A percentile compares a stretch with the other conserved stretches of the same genome.
Conservation (phyloP, 805 yeast genomes). For the Teunomyces funiuensis region DNA sequence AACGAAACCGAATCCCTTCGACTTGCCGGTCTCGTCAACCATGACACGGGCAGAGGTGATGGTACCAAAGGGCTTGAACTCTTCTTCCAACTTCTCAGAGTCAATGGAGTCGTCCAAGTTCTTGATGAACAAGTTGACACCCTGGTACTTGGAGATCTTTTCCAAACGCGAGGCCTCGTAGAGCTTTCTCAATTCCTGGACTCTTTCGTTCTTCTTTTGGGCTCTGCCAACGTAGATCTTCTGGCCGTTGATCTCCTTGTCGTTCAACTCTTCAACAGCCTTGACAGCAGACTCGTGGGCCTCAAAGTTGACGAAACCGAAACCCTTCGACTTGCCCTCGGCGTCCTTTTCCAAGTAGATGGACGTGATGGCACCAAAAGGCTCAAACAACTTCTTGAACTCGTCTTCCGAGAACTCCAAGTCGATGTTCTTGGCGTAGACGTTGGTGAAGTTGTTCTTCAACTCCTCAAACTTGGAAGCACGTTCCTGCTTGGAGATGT, state of each 20-base stretch:
- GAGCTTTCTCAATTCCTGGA: constrained; percentile 92
- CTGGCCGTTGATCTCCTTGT: constrained; percentile 80
- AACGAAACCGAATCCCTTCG: constrained; percentile 98
- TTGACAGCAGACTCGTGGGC: constrained; percentile 82
- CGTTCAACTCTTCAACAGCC: constrained; percentile 92
- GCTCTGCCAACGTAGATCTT: constrained; percentile 96
- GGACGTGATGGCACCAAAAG: constrained; percentile 81
- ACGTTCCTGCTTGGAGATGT: constrained; percentile 90
- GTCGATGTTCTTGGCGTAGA: constrained; percentile 89
- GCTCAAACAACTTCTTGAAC: constrained; percentile 67
- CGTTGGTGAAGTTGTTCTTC: constrained; percentile 92
- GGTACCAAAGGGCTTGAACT: constrained; percentile 88
- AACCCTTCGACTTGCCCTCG: constrained; percentile 90
- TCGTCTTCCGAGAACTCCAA: constrained; percentile 67
- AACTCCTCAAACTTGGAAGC: constrained; percentile 87
- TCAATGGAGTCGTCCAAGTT: constrained; percentile 92
- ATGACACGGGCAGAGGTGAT: constrained; percentile 96
- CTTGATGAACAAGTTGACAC: constrained; percentile 94
- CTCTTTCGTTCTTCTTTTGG: constrained; percentile 97
- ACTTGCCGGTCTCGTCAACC: constrained; percentile 91
- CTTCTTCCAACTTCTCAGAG: constrained; percentile 88
- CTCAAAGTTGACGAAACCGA: constrained; percentile 92
- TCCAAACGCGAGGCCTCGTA: constrained; percentile 90
- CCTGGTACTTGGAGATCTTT: constrained; percentile 91
- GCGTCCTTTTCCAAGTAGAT: constrained; percentile 74